Conservation (phyloP, 495 filamentous ascomycete genomes). For the Neurospora sp. region DNA sequence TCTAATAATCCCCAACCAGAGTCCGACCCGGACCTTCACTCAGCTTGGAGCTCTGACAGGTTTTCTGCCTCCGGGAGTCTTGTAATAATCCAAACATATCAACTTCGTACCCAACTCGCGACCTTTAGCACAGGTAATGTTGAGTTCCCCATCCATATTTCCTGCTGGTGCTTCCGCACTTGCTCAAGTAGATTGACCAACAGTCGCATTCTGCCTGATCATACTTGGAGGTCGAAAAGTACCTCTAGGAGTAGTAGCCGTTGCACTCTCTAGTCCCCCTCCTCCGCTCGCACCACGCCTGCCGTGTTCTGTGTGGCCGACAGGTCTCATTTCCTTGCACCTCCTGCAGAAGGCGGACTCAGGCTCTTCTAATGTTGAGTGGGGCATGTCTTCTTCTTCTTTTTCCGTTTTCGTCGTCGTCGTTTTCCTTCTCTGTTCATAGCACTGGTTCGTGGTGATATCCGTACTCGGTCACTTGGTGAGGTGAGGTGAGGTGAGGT, state of each 20-base stretch:
- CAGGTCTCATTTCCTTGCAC: not conserved
- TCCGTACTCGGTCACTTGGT: not conserved
- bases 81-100: not conserved
- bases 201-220: not conserved
- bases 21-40: not conserved
- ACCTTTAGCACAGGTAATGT: not conserved
- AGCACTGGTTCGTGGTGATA: not conserved
- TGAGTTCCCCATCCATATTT: not conserved
- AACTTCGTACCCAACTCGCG: not conserved
- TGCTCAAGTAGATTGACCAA: not conserved
- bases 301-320: not conserved
- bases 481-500: not conserved
- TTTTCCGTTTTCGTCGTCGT: not conserved
- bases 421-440: not conserved
- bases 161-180: not conserved
- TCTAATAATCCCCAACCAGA: not conserved
- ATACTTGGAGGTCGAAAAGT: not conserved
- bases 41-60: not conserved
- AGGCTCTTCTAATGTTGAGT: not conserved
- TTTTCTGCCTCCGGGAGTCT: not conserved
- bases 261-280: not conserved
- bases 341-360: not conserved
- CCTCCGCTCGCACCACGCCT: not conserved
- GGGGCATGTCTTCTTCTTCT: not conserved
- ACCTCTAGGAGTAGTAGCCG: not conserved